Conservation (phyloP, 352 stramenopile genomes). For the Pythium guiyangense region DNA sequence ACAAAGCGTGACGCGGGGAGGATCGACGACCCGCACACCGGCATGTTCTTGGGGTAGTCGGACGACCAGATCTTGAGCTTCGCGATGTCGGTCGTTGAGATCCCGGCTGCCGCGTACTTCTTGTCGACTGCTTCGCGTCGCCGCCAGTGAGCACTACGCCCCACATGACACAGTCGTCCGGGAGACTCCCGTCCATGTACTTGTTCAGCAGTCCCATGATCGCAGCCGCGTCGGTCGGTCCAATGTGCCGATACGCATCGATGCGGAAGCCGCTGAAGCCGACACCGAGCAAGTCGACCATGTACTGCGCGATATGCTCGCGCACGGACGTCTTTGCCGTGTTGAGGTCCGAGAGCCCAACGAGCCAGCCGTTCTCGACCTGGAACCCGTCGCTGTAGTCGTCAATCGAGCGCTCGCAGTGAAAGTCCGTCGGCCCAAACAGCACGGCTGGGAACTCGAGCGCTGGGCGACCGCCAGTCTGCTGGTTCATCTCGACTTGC, state of each 20-base stretch:
- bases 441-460: slow-evolving; percentile 59
- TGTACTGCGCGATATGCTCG: slow-evolving; percentile 65
- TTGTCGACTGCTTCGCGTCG: slow-evolving; percentile 38
- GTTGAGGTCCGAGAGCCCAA: slow-evolving; percentile 44
- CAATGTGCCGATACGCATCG: slow-evolving; percentile 65
- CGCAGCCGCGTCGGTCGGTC: slow-evolving; percentile 34
- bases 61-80: slow-evolving; percentile 82
- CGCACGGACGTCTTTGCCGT: slow-evolving; percentile 53
- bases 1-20: slow-evolving; percentile 57
- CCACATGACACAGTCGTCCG: slow-evolving; percentile 59
- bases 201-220: slow-evolving; percentile 47
- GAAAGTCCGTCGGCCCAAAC: slow-evolving; percentile 54
- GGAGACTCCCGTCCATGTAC: slow-evolving; percentile 58
- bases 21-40: slow-evolving; percentile 60
- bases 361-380: slow-evolving; percentile 41
- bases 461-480: slow-evolving; percentile 38
- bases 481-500: slow-evolving; percentile 31
- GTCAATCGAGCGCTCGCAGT: slow-evolving; percentile 43
- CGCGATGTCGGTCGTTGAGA: slow-evolving; percentile 43
- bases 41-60: slow-evolving; percentile 57
- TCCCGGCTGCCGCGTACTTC: slow-evolving; percentile 32
- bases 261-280: slow-evolving; percentile 65
- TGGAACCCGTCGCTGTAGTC: slow-evolving; percentile 33
- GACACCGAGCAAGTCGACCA: slow-evolving; percentile 64
- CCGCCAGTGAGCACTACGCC: slow-evolving; percentile 38